Evolutionary conservation across 2,329 filamentous ascomycete species (phyloP).

Genomic region (Tetracladium maxilliforme): DNA sequence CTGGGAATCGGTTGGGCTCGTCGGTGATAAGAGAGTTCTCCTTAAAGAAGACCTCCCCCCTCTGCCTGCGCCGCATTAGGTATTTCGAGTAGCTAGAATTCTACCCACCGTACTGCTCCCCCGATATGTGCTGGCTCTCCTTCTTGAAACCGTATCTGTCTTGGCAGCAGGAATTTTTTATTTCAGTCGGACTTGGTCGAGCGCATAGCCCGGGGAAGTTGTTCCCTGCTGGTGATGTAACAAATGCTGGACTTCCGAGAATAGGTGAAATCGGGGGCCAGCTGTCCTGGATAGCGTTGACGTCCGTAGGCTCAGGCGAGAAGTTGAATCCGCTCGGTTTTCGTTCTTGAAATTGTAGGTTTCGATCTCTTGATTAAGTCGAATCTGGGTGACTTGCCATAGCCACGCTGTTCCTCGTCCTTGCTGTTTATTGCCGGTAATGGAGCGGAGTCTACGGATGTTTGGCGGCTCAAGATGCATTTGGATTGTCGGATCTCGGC

Average conservation of each 20-base stretch:
- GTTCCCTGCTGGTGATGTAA: neutral
- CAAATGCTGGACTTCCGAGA: neutral
- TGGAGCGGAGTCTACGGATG: too few species aligned
- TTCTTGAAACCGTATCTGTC: conserved; percentile 93
- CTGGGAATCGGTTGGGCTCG: conserved; percentile 63
- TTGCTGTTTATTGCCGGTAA: too few species aligned
- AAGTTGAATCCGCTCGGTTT: conserved; percentile 6
- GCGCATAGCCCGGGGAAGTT: conserved; percentile 1
- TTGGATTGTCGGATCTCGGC: too few species aligned
- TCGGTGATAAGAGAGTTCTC: conserved; percentile 61
- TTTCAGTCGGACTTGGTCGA: neutral
- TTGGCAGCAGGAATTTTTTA: neutral
- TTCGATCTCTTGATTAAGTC: too few species aligned
- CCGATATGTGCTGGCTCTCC: conserved; percentile 61
- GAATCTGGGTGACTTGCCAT: too few species aligned
- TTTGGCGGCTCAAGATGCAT: too few species aligned
- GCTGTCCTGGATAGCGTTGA: neutral
- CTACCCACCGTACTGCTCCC: conserved; percentile 73
- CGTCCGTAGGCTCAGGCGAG: neutral
- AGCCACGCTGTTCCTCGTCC: too few species aligned
- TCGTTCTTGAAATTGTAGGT: neutral
- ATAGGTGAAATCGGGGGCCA: conserved; percentile 1
- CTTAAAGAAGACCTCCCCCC: conserved; percentile 68
- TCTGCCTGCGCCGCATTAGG: conserved; percentile 57
- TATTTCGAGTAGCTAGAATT: conserved; percentile 61